These are phyloP conservation scores for Diutina sp. DNA, from an alignment of 1,139 yeast genomes.

Conservation along the genomic window DNA sequence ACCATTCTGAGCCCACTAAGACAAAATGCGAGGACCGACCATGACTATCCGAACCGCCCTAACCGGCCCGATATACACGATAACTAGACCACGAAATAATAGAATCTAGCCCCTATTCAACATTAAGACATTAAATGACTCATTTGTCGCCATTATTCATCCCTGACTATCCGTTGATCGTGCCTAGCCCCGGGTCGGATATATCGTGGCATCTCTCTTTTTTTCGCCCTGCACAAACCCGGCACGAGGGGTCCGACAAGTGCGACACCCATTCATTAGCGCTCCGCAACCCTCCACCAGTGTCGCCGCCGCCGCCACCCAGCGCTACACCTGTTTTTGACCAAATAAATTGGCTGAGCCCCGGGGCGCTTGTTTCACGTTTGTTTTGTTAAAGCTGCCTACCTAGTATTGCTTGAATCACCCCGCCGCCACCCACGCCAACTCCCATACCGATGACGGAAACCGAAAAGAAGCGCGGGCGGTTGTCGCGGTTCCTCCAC, in stretches of 20 bases:
- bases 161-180: not conserved
- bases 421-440: not conserved
- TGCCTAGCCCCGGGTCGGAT: not conserved
- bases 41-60: too few species aligned
- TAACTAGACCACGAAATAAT: too few species aligned
- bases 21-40: slow-evolving; percentile 13
- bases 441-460: not conserved
- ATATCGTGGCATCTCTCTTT: not conserved
- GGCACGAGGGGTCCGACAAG: not conserved
- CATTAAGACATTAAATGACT: too few species aligned
- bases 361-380: not conserved
- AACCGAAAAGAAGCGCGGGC: not conserved
- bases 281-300: not conserved
- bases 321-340: too few species aligned
- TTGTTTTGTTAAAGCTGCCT: not conserved
- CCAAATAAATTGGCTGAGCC: too few species aligned
- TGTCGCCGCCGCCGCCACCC: too few species aligned
- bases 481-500: slow-evolving; percentile 6
- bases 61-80: too few species aligned
- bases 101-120: too few species aligned
- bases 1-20: slow-evolving; percentile 2
- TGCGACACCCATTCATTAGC: not conserved
- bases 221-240: not conserved
- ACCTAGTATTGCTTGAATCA: not conserved
- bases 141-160: too few species aligned